phyloP scores from a whole-genome alignment of 768 basidiomycete species.

The Gymnopilus junonius region DNA sequence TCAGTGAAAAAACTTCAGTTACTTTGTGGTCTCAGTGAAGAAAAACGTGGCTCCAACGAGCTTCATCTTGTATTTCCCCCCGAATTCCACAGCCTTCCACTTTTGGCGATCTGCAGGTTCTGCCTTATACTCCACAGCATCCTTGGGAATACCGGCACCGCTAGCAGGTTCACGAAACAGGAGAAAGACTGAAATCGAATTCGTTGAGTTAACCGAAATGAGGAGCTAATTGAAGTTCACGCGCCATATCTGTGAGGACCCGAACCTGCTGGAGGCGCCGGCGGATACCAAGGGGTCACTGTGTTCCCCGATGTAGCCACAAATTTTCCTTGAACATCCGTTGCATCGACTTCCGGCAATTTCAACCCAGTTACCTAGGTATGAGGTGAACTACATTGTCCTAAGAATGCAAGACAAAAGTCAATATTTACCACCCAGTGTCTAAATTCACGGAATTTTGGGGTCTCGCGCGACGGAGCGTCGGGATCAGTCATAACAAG shows the following conservation, averaged over 20 bases:
- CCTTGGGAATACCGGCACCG: conserved; percentile 43
- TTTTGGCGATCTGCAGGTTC: conserved; percentile 48
- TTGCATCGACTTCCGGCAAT: conserved; percentile 21
- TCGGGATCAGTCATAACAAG: conserved; percentile 64
- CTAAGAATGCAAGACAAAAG: not conserved
- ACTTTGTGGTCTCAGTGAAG: conserved; percentile 33
- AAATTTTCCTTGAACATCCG: conserved; percentile 26
- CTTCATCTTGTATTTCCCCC: conserved; percentile 51
- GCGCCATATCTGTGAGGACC: conserved; percentile 66
- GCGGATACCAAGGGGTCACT: conserved; percentile 59
- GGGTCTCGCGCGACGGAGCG: conserved; percentile 54
- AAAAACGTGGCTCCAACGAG: conserved; percentile 67
- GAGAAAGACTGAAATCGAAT: conserved; percentile 46
- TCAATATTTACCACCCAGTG: conserved; percentile 55
- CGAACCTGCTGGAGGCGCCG: conserved; percentile 56
- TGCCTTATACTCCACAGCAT: conserved; percentile 50
- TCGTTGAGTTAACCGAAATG: not conserved
- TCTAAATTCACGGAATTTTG: conserved; percentile 54
- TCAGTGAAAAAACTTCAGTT: not conserved
- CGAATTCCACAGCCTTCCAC: conserved; percentile 63
- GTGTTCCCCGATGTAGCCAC: conserved; percentile 49
- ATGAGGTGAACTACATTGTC: not conserved
- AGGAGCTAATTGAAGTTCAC: not conserved
- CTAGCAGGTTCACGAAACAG: conserved; percentile 61
- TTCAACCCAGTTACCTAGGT: conserved; percentile 44